Conservation (phyloP, 2,329 filamentous ascomycete genomes). For the Colletotrichum gigasporum region DNA sequence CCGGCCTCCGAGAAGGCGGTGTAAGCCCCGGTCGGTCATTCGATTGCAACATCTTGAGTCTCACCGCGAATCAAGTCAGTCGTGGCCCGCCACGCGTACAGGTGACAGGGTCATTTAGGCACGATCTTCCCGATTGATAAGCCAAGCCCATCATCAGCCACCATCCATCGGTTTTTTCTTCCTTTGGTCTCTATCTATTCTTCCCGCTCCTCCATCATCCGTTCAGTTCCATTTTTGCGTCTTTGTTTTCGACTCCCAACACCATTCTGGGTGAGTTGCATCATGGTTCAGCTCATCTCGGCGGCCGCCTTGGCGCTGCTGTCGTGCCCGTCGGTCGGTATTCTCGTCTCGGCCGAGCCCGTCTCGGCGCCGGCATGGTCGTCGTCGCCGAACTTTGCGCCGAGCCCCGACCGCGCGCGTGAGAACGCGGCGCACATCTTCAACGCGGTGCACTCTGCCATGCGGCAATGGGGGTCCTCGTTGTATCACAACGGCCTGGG, state of each 20-base stretch:
- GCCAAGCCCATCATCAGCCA: background rate
- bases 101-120: background rate
- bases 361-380: conserved; percentile 7
- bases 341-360: conserved; percentile 8
- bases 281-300: conserved; percentile 1
- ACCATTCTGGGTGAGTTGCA: background rate
- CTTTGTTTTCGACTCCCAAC: background rate
- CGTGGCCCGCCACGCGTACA: conserved; percentile 11
- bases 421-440: conserved; percentile 73
- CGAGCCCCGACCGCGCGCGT: conserved; percentile 48
- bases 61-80: conserved; percentile 25
- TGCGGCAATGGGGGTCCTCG: conserved; percentile 79
- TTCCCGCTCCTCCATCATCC: no score
- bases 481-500: conserved; percentile 81
- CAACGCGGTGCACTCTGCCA: conserved; percentile 76
- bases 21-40: conserved; percentile 4
- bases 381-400: conserved; percentile 30
- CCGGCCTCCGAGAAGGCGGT: conserved; percentile 1
- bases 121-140: conserved; percentile 15
- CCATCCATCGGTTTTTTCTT: background rate
- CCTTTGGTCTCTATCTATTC: background rate
- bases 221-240: no score
- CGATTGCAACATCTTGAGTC: conserved; percentile 22
- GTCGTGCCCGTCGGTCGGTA: no score
- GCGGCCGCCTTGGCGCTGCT: conserved; percentile 12